These are phyloP conservation scores for Phalaenopsis aphrodite DNA, from an alignment of 106 monocot genomes.

Conservation along the genomic window DNA sequence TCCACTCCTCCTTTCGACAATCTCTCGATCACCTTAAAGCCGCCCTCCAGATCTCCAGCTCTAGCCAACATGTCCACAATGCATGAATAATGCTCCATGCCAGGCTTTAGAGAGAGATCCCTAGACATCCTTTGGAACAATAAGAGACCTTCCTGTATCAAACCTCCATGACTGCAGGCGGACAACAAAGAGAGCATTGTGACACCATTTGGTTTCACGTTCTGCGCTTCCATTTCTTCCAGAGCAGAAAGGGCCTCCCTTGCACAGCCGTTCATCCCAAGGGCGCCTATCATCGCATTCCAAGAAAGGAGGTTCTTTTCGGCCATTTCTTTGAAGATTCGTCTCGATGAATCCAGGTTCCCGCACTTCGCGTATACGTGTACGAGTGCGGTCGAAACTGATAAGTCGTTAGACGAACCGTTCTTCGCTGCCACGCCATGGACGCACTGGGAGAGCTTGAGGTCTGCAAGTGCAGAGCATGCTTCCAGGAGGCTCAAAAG, in stretches of 20 bases:
- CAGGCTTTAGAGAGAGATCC: slow-evolving; percentile 23
- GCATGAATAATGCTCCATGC: slow-evolving; percentile 63
- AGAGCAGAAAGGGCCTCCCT: slow-evolving; percentile 49
- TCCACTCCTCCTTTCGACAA: slow-evolving; percentile 27
- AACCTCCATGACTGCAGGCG: slow-evolving; percentile 71
- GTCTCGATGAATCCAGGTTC: slow-evolving; percentile 28
- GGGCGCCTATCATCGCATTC: slow-evolving; percentile 72
- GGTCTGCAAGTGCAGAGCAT: slow-evolving; percentile 35
- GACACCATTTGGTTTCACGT: slow-evolving; percentile 54
- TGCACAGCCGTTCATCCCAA: slow-evolving; percentile 68
- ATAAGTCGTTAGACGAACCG: slow-evolving; percentile 20
- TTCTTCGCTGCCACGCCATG: slow-evolving; percentile 45
- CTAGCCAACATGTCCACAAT: slow-evolving; percentile 81
- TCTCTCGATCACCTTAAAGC: slow-evolving; percentile 31
- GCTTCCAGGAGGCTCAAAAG: slow-evolving; percentile 66
- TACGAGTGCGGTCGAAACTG: slow-evolving; percentile 44
- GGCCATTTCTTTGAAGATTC: slow-evolving; percentile 44
- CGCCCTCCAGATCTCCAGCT: slow-evolving; percentile 44
- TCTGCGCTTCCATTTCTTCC: slow-evolving; percentile 30
- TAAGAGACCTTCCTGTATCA: slow-evolving; percentile 58
- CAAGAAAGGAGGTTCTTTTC: slow-evolving; percentile 54
- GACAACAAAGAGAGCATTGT: slow-evolving; percentile 60
- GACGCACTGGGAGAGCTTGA: slow-evolving; percentile 32
- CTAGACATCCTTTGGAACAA: slow-evolving; percentile 32
- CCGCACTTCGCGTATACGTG: slow-evolving; percentile 82